These are phyloP conservation scores for Dendrobium officinale DNA, from an alignment of 106 monocot species.

Conservation along the genomic window DNA sequence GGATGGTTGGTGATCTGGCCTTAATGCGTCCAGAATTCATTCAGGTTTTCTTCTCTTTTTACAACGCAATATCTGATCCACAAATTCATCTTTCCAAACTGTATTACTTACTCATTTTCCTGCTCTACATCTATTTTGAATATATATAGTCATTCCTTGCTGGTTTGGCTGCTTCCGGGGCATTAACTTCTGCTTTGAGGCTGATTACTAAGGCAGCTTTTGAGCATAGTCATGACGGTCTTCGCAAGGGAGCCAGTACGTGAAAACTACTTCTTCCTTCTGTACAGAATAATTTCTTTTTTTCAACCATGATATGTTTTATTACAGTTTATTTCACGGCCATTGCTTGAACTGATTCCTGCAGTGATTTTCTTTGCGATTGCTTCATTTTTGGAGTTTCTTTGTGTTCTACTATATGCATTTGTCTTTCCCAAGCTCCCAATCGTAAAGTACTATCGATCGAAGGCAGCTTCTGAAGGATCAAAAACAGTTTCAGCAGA, in stretches of 20 bases:
- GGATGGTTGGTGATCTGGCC: slow-evolving; percentile 46
- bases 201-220: slow-evolving; percentile 49
- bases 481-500: slow-evolving; percentile 39
- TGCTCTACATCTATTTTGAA: background rate
- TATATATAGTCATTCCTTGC: slow-evolving; percentile 40
- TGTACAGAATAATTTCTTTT: background rate
- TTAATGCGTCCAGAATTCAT: slow-evolving; percentile 52
- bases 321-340: background rate
- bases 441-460: slow-evolving; percentile 29
- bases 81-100: background rate
- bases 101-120: background rate
- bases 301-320: background rate
- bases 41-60: slow-evolving; percentile 3
- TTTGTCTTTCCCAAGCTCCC: slow-evolving; percentile 44
- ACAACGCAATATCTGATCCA: no score
- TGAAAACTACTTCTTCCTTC: background rate
- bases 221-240: slow-evolving; percentile 31
- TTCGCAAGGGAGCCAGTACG: slow-evolving; percentile 61
- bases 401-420: slow-evolving; percentile 43
- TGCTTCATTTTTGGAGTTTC: slow-evolving; percentile 31
- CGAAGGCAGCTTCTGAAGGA: slow-evolving; percentile 17
- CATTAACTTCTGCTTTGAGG: slow-evolving; percentile 45
- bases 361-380: slow-evolving; percentile 22
- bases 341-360: slow-evolving; percentile 1
- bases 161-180: slow-evolving; percentile 53